A percentile compares a stretch with the other conserved stretches of the same genome.
These are phyloP conservation scores for Quercus alba DNA, from an alignment of 306 rosid species.

Conservation along the genomic window DNA sequence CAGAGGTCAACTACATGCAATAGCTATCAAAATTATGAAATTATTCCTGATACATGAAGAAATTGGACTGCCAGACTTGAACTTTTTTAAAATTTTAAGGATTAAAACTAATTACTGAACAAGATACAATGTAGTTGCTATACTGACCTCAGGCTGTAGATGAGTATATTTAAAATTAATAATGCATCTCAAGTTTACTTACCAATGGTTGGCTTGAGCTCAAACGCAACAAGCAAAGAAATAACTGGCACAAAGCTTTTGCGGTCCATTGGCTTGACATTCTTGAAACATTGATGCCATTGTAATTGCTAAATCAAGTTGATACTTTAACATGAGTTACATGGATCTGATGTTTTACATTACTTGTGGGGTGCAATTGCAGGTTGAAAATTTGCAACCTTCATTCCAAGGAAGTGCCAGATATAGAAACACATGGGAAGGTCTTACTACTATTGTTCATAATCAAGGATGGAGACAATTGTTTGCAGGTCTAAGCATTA, in stretches of 20 bases:
- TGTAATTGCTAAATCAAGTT: not conserved
- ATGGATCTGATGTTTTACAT: constrained; percentile 13
- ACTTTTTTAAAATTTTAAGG: no score
- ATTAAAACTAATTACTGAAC: not conserved
- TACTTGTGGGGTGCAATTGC: constrained; percentile 23
- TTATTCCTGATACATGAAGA: not conserved
- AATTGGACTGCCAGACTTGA: not conserved
- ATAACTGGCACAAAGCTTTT: not conserved
- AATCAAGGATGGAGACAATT: constrained; percentile 89
- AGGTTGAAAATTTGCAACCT: constrained; percentile 69
- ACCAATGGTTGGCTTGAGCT: not conserved
- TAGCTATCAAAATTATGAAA: not conserved
- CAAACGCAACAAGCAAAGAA: not conserved
- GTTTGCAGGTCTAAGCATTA: constrained; percentile 92
- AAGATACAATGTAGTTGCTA: not conserved
- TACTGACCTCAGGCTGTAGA: not conserved
- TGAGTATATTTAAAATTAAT: not conserved
- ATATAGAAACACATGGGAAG: constrained; percentile 63
- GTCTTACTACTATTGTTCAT: constrained; percentile 54
- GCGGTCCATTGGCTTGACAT: not conserved
- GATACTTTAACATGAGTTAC: not conserved
- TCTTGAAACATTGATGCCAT: not conserved
- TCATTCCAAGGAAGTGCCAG: constrained; percentile 44
- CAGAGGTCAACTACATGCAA: not conserved
- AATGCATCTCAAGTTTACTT: not conserved